Evolutionary conservation across 2,329 filamentous ascomycete species (phyloP).

Genomic region (Chrysosporium queenslandicum): DNA sequence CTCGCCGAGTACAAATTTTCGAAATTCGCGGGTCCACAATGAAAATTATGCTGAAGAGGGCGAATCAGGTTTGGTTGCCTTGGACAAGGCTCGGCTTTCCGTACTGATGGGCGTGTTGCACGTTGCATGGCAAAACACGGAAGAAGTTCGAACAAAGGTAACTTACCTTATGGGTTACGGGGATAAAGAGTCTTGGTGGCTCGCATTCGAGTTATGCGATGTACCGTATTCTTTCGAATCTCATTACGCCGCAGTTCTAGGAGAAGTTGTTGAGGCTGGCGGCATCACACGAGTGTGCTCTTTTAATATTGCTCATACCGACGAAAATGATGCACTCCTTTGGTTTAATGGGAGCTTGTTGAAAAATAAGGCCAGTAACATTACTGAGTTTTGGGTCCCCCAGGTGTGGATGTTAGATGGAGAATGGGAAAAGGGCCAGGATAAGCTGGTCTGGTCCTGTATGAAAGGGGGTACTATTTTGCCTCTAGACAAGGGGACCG

Average conservation of each 20-base stretch:
- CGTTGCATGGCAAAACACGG: constrained; percentile 39
- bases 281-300: constrained; percentile 29
- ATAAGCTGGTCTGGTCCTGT: constrained; percentile 5
- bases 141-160: constrained; percentile 31
- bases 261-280: constrained; percentile 15
- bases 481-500: constrained; percentile 1
- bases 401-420: constrained; percentile 36
- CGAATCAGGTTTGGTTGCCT: constrained; percentile 36
- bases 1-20: constrained; percentile 22
- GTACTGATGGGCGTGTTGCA: constrained; percentile 36
- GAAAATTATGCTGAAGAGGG: constrained; percentile 36
- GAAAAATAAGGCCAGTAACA: constrained; percentile 32
- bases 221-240: constrained; percentile 33
- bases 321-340: constrained; percentile 30
- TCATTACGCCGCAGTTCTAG: constrained; percentile 37
- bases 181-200: constrained; percentile 42
- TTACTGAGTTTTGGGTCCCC: constrained; percentile 29
- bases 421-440: constrained; percentile 15
- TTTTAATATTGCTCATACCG: constrained; percentile 35
- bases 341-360: constrained; percentile 40
- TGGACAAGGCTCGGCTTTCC: constrained; percentile 33
- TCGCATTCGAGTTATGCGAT: constrained; percentile 36
- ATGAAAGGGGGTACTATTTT: not conserved
- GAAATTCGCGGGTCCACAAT: constrained; percentile 32
- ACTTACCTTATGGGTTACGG: constrained; percentile 38